Base-by-base conservation (phyloP, 148 eudicot species). In the Nepenthes gracilis region DNA sequence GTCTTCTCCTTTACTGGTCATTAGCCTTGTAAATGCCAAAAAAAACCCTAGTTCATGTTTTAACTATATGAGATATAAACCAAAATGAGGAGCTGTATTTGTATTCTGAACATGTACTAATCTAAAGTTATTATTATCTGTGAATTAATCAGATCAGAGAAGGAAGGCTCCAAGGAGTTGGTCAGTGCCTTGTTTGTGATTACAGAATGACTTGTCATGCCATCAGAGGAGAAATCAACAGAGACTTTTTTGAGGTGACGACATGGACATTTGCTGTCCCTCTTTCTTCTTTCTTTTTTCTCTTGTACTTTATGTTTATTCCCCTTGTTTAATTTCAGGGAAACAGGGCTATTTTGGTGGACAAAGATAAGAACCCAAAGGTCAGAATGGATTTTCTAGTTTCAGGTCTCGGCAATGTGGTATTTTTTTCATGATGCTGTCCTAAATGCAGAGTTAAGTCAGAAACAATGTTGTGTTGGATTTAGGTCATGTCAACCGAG, bases 131-230 rank as follows among this genome's bases (percentile, higher is more conserved):
- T 61, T 23, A 23, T 63, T 13, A 15, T 40, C 3, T 43, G 33
- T 54, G 5, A 9, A 33, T 40, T 35, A 36, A 32, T 61, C 85
- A 92, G 98, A 85, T 92, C 61, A 80, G 96, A 76, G 88, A 85
- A 83, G 98, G 98, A 32, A 82, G 98, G 77, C 88, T 82, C 59
- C 90, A 88, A 71, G 98, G 90, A 58, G 75, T 92, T 51, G 94
- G 88, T 36, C 82, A 83, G 72, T 92, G 98, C 80, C 90, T 92
- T 64, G 72, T 72, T n/a, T 85, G 90, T 33, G 96, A 92, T 65
- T 92, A 83, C 74, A 75, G 98, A 64, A 85, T 88, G 85, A 88
- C 82, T 70, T 88, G 94, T 66, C 69, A 72, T 63, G 85, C 85
- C 69, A 62, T 88, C 82, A 72, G 62, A 57, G 98, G 85, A 68